Conservation (phyloP, 805 yeast species). For the Aciculoconidium aculeatum region DNA sequence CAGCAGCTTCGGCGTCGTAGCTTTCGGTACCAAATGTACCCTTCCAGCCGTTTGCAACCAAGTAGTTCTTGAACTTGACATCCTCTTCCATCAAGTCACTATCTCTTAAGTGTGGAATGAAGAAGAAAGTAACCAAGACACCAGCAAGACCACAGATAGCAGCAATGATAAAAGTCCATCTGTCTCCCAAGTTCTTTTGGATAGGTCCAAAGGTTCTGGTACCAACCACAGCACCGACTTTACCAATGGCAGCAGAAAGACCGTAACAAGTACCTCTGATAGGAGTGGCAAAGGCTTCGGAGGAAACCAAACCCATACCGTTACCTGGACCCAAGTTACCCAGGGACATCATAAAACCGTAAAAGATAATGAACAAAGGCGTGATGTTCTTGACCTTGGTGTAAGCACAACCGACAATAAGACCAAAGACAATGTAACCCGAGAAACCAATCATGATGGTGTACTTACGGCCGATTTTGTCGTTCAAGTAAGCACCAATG, state of each 20-base stretch:
- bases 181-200: constrained; percentile 54
- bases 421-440: constrained; percentile 67
- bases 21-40: constrained; percentile 39
- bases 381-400: constrained; percentile 50
- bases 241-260: constrained; percentile 72
- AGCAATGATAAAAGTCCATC: constrained; percentile 76
- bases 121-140: constrained; percentile 50
- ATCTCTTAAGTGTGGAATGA: constrained; percentile 63
- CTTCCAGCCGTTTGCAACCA: constrained; percentile 55
- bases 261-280: constrained; percentile 75
- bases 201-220: constrained; percentile 69
- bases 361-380: constrained; percentile 62
- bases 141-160: constrained; percentile 69
- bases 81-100: constrained; percentile 68
- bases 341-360: constrained; percentile 63
- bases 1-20: constrained; percentile 6
- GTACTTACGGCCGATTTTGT: constrained; percentile 63
- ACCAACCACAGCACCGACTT: constrained; percentile 82
- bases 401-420: constrained; percentile 63
- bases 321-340: constrained; percentile 82
- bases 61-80: constrained; percentile 52
- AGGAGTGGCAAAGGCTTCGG: constrained; percentile 71
- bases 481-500: constrained; percentile 62
- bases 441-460: constrained; percentile 66
- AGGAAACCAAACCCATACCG: constrained; percentile 61